phyloP scores from a whole-genome alignment of 2,329 filamentous ascomycete species.

The Alternaria gansuensis region DNA sequence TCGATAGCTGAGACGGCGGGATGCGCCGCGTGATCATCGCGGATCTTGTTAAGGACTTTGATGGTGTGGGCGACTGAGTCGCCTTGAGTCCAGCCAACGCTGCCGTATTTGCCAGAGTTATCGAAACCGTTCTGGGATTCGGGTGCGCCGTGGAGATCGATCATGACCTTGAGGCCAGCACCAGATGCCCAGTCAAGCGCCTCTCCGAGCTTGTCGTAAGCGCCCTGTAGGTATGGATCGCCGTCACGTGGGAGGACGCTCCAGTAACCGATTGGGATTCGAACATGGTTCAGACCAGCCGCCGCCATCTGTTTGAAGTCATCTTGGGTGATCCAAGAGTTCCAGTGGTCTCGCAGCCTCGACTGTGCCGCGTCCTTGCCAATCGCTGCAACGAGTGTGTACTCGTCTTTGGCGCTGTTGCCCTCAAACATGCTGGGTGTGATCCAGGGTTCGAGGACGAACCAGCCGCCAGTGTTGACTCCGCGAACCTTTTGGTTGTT shows the following conservation, averaged over 20 bases:
- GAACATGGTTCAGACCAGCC: conserved; percentile 68
- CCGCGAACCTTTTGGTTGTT: conserved; percentile 66
- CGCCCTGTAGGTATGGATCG: conserved; percentile 70
- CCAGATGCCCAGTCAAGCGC: conserved; percentile 67
- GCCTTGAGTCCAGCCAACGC: conserved; percentile 58
- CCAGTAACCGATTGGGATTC: conserved; percentile 74
- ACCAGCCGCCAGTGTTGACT: conserved; percentile 72
- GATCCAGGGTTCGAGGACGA: conserved; percentile 71
- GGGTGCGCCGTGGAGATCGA: conserved; percentile 73
- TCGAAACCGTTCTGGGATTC: conserved; percentile 74
- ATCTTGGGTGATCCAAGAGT: conserved; percentile 63
- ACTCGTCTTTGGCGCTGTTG: conserved; percentile 66
- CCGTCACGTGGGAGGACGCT: conserved; percentile 62
- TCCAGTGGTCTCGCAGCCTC: conserved; percentile 66
- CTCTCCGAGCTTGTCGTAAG: conserved; percentile 65
- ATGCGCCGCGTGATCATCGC: conserved; percentile 57
- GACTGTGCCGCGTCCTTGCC: conserved; percentile 60
- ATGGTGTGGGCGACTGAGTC: conserved; percentile 54
- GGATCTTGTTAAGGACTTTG: conserved; percentile 57
- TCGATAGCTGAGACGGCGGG: conserved; percentile 59
- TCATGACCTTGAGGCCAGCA: conserved; percentile 69
- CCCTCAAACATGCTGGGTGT: conserved; percentile 68
- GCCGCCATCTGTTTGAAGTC: conserved; percentile 66
- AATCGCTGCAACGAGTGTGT: conserved; percentile 60
- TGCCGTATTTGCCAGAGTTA: conserved; percentile 66